Evolutionary conservation across 1,284 basidiomycete genomes (phyloP).

Genomic region (Sporisorium exsertum): DNA sequence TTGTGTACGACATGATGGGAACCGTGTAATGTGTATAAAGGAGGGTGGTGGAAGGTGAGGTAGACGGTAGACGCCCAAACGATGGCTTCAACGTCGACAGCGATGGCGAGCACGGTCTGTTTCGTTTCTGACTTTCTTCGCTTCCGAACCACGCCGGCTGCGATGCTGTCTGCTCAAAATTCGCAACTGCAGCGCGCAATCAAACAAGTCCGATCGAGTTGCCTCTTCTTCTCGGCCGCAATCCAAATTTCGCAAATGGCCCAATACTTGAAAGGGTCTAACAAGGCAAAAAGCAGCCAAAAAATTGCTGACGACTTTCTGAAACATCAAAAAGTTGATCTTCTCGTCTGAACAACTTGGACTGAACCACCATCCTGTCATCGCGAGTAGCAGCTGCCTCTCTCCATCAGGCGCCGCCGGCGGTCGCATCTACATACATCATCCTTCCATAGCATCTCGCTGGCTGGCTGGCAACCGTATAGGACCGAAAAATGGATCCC

Average conservation of each 20-base stretch:
- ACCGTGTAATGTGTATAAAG: background rate
- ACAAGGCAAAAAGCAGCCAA: background rate
- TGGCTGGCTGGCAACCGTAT: conserved; percentile 29
- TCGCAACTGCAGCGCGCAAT: conserved; percentile 8
- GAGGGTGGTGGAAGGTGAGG: conserved; percentile 11
- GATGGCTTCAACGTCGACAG: background rate
- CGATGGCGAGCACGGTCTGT: background rate
- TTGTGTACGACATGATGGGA: conserved; percentile 63
- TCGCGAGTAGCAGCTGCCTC: too few relatives aligned
- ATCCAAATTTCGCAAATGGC: too few relatives aligned
- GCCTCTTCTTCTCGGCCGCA: conserved; percentile 19
- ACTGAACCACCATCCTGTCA: background rate
- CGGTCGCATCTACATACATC: conserved; percentile 13
- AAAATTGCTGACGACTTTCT: too few relatives aligned
- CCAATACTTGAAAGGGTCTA: too few relatives aligned
- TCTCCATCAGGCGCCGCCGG: conserved; percentile 18
- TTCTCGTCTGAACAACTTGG: background rate
- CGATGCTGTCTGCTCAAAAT: background rate
- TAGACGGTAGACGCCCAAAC: background rate
- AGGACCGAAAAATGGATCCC: conserved; percentile 2
- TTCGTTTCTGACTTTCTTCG: background rate
- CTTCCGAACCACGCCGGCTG: conserved; percentile 28
- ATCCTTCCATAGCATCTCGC: background rate
- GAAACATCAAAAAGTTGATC: background rate
- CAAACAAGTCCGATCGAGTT: background rate